Conservation (phyloP, 1,284 basidiomycete genomes). For the Thecaphora frezii region DNA sequence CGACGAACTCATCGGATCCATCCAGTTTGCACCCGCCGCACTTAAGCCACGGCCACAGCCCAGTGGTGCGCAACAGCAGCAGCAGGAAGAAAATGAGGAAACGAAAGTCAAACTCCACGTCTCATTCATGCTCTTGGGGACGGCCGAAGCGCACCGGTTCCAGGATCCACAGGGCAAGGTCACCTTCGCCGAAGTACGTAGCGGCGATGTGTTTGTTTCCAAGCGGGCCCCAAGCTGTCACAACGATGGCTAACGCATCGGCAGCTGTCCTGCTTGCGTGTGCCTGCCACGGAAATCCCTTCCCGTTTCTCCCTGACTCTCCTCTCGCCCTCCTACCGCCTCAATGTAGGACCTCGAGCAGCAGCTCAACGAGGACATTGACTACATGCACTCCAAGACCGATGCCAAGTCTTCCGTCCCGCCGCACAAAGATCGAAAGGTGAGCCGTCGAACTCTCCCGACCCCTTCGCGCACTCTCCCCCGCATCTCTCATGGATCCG, state of each 20-base stretch:
- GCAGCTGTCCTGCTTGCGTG: too few species aligned
- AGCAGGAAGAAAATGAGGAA: neutral
- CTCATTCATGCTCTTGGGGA: conserved; percentile 44
- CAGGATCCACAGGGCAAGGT: conserved; percentile 66
- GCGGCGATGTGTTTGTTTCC: too few species aligned
- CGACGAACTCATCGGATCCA: conserved; percentile 18
- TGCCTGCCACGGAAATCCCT: too few species aligned
- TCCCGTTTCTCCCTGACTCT: too few species aligned
- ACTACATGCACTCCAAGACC: conserved; percentile 23
- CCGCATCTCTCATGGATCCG: too few species aligned
- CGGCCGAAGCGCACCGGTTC: conserved; percentile 57
- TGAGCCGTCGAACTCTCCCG: neutral
- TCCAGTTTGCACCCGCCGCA: conserved; percentile 31
- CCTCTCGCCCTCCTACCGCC: too few species aligned
- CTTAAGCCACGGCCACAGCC: conserved; percentile 3
- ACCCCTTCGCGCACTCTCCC: too few species aligned
- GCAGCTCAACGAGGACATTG: conserved; percentile 21
- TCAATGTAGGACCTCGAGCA: conserved; percentile 13
- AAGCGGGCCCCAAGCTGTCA: too few species aligned
- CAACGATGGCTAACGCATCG: too few species aligned
- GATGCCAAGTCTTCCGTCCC: conserved; percentile 8
- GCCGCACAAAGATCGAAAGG: conserved; percentile 17
- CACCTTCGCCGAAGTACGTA: conserved; percentile 6
- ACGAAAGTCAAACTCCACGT: conserved; percentile 16
- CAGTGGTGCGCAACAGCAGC: neutral